Evolutionary conservation across 441 rosid genomes (phyloP).

Genomic region (Viola pubescens): DNA sequence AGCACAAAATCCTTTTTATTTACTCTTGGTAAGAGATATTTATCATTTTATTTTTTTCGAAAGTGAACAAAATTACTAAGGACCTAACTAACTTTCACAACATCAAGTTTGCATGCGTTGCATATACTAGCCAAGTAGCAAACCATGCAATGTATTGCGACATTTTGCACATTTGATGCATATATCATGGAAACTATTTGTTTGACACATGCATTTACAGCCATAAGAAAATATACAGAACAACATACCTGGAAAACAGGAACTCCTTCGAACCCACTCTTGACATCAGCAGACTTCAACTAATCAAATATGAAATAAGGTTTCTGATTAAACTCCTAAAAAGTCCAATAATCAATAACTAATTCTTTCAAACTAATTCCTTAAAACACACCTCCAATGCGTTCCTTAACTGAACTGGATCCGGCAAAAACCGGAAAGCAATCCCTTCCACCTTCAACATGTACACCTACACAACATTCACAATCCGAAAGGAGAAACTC

Average conservation of each 20-base stretch:
- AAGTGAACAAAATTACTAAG: too few relatives aligned
- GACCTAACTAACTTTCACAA: too few relatives aligned
- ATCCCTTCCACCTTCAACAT: slow-evolving; percentile 86
- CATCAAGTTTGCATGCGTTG: too few relatives aligned
- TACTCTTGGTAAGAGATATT: too few relatives aligned
- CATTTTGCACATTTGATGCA: too few relatives aligned
- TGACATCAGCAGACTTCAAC: slow-evolving; percentile 49
- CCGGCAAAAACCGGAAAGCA: slow-evolving; percentile 85
- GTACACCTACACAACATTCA: slow-evolving; percentile 42
- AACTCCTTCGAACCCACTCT: slow-evolving; percentile 79
- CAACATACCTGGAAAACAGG: slow-evolving; percentile 81
- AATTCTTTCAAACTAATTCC: not conserved
- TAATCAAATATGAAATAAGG: slow-evolving; percentile 22
- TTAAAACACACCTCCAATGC: slow-evolving; percentile 70
- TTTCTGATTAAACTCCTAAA: too few relatives aligned
- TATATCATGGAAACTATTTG: too few relatives aligned
- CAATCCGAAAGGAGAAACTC: not conserved
- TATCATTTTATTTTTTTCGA: too few relatives aligned
- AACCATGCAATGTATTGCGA: too few relatives aligned
- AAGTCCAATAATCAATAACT: not conserved
- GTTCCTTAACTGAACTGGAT: slow-evolving; percentile 85
- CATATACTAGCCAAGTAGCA: too few relatives aligned
- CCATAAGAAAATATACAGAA: not conserved
- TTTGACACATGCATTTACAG: not conserved
- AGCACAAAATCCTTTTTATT: too few relatives aligned